Evolutionary conservation across 2,329 filamentous ascomycete genomes (phyloP).

Genomic region (Balansia obtecta): DNA sequence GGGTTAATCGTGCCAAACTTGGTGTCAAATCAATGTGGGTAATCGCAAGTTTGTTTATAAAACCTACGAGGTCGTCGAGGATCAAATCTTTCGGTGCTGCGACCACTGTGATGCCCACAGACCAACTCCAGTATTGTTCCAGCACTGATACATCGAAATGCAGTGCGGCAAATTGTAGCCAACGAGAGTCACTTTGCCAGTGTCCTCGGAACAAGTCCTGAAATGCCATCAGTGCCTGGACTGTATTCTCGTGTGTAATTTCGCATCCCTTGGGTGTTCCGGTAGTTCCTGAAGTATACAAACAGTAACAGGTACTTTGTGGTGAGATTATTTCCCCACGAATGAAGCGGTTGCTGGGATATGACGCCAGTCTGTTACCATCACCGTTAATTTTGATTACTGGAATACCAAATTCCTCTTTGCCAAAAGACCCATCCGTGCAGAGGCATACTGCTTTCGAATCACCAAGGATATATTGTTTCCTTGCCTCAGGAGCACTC

Average conservation of each 20-base stretch:
- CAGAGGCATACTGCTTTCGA: constrained; percentile 54
- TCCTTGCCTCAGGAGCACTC: constrained; percentile 57
- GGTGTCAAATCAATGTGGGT: constrained; percentile 90
- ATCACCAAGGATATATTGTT: constrained; percentile 66
- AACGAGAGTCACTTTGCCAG: constrained; percentile 63
- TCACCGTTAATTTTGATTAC: constrained; percentile 17
- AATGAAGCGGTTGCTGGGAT: constrained; percentile 8
- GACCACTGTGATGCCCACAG: constrained; percentile 73
- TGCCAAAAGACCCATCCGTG: constrained; percentile 26
- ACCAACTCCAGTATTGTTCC: constrained; percentile 95
- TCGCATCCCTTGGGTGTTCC: constrained; percentile 80
- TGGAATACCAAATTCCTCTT: neutral
- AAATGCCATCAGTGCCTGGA: constrained; percentile 84
- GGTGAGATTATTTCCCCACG: constrained; percentile 13
- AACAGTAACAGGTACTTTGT: constrained; percentile 60
- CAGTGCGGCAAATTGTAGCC: constrained; percentile 87
- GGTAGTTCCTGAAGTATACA: constrained; percentile 82
- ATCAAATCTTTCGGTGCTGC: constrained; percentile 74
- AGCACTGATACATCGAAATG: constrained; percentile 91
- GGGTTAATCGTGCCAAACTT: constrained; percentile 66
- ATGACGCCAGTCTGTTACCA: constrained; percentile 17
- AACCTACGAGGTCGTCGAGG: constrained; percentile 66
- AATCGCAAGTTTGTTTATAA: constrained; percentile 60
- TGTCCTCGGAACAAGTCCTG: constrained; percentile 62
- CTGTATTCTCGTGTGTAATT: constrained; percentile 76